Conservation (phyloP, 345 rosid genomes). For the Salix koriyanagi region DNA sequence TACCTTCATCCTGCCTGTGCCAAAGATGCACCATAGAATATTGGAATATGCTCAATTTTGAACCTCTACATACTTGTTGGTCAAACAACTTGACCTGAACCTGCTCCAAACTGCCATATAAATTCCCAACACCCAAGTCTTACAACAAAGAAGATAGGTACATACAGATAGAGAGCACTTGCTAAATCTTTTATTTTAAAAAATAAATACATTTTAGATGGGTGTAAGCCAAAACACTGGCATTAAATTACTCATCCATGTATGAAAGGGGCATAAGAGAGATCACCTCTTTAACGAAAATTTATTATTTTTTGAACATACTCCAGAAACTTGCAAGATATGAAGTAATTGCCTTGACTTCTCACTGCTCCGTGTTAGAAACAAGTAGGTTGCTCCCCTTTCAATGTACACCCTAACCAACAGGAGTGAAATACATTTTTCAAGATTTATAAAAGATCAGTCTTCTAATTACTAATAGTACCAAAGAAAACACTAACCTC, state of each 20-base stretch:
- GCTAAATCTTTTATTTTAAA: not conserved
- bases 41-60: slow-evolving; percentile 58
- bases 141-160: slow-evolving; percentile 26
- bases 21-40: slow-evolving; percentile 62
- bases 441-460: slow-evolving; percentile 5
- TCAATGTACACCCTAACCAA: slow-evolving; percentile 50
- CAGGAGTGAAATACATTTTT: slow-evolving; percentile 5
- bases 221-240: not conserved
- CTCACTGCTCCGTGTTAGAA: slow-evolving; percentile 62
- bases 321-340: slow-evolving; percentile 46
- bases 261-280: slow-evolving; percentile 14
- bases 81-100: slow-evolving; percentile 73
- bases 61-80: slow-evolving; percentile 70
- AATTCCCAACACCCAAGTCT: slow-evolving; percentile 45
- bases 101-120: slow-evolving; percentile 88
- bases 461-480: slow-evolving; percentile 3
- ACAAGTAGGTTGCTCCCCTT: slow-evolving; percentile 52
- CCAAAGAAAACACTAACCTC: slow-evolving; percentile 55
- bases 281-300: slow-evolving; percentile 62
- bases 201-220: not conserved
- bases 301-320: slow-evolving; percentile 27
- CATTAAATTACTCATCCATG: slow-evolving; percentile 8
- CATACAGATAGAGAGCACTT: not conserved
- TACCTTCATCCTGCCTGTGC: slow-evolving; percentile 54
- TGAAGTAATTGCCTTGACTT: slow-evolving; percentile 59